These are phyloP conservation scores for Neofusicoccum cordaticola DNA, from an alignment of 2,329 filamentous ascomycete species.

Conservation along the genomic window DNA sequence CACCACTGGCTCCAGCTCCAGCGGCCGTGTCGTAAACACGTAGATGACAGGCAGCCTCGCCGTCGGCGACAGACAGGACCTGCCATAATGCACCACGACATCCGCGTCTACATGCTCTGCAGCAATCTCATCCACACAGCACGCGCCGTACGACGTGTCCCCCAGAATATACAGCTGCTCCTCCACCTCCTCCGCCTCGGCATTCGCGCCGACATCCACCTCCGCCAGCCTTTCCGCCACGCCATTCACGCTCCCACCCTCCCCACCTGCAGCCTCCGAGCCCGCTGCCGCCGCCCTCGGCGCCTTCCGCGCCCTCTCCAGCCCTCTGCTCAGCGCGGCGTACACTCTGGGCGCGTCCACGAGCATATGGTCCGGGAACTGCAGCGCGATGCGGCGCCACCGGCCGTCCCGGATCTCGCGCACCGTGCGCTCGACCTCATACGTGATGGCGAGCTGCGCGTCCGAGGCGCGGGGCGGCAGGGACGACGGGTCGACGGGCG, in stretches of 20 bases:
- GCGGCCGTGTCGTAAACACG: slow-evolving; percentile 73
- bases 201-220: neutral
- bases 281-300: neutral
- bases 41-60: slow-evolving; percentile 84
- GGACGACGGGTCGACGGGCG: slow-evolving; percentile 37
- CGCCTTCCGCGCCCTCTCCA: slow-evolving; percentile 28
- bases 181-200: slow-evolving; percentile 20
- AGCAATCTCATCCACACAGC: slow-evolving; percentile 94
- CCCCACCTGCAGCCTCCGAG: neutral
- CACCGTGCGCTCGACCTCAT: slow-evolving; percentile 81
- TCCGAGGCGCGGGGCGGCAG: slow-evolving; percentile 49
- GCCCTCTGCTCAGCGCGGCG: slow-evolving; percentile 57
- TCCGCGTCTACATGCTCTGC: slow-evolving; percentile 91
- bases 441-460: slow-evolving; percentile 70
- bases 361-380: slow-evolving; percentile 94
- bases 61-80: slow-evolving; percentile 88
- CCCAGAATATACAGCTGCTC: slow-evolving; percentile 76
- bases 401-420: slow-evolving; percentile 67
- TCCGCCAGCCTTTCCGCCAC: neutral
- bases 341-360: slow-evolving; percentile 79
- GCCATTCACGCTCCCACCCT: neutral
- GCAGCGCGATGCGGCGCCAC: slow-evolving; percentile 80
- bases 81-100: slow-evolving; percentile 89
- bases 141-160: slow-evolving; percentile 95
- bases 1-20: slow-evolving; percentile 61